Percentiles rank a stretch among this genome's conserved stretches.
Conservation (phyloP, 1,284 basidiomycete species). For the Ceratobasidium sp. region DNA sequence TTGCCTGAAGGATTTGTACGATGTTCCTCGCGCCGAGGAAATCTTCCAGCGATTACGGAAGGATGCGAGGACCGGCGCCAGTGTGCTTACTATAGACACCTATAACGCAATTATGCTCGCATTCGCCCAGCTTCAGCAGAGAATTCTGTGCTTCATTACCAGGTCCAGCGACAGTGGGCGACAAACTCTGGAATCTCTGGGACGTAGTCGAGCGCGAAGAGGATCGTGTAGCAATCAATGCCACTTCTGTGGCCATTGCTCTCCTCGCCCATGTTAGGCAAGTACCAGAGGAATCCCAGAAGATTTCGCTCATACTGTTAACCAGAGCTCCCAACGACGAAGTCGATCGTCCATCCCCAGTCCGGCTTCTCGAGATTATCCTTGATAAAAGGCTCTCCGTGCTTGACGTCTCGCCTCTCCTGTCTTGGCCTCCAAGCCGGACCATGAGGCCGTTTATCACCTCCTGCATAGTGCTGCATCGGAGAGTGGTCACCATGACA, state of each 20-base stretch:
- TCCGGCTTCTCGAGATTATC: conserved; percentile 57
- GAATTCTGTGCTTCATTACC: conserved; percentile 47
- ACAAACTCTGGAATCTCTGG: conserved; percentile 65
- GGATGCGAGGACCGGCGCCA: conserved; percentile 45
- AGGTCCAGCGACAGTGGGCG: conserved; percentile 58
- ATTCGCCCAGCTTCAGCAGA: conserved; percentile 65
- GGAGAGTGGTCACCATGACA: conserved; percentile 56
- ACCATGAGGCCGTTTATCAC: conserved; percentile 55
- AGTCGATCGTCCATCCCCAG: conserved; percentile 23
- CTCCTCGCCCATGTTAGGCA: conserved; percentile 63
- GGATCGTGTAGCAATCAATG: conserved; percentile 60
- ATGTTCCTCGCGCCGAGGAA: conserved; percentile 70
- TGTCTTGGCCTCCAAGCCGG: conserved; percentile 55
- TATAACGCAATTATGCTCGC: conserved; percentile 67
- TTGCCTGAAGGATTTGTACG: conserved; percentile 73
- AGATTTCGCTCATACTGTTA: background rate
- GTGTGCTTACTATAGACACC: conserved; percentile 52
- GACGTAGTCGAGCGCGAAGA: conserved; percentile 59
- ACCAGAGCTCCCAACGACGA: conserved; percentile 25
- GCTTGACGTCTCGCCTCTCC: conserved; percentile 64
- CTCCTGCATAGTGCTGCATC: conserved; percentile 66
- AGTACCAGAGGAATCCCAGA: conserved; percentile 41
- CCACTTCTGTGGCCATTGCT: conserved; percentile 71
- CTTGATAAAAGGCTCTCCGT: conserved; percentile 59
- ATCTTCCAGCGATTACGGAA: conserved; percentile 68